A percentile compares a stretch with the other conserved stretches of the same genome.
phyloP scores from a whole-genome alignment of 306 rosid species.

The Cucurbita moschata region DNA sequence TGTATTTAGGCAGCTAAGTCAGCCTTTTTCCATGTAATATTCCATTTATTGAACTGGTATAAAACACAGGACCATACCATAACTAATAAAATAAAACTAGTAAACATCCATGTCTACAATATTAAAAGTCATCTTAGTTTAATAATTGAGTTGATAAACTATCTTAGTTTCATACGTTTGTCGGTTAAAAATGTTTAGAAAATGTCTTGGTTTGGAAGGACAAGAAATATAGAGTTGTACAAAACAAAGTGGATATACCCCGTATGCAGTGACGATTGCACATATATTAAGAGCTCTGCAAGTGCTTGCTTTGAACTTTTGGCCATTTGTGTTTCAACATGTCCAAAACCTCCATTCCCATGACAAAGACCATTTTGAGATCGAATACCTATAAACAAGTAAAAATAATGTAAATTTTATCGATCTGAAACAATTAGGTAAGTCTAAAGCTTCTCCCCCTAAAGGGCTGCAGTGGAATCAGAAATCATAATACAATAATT shows the following conservation, averaged over 20 bases:
- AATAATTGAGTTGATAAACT: neutral
- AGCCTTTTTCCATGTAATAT: neutral
- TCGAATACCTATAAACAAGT: slow-evolving; percentile 31
- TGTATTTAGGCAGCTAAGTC: neutral
- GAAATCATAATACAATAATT: neutral
- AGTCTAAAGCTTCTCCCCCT: neutral
- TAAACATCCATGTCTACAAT: neutral
- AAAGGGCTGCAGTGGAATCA: neutral
- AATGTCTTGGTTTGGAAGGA: neutral
- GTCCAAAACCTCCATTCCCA: slow-evolving; percentile 41
- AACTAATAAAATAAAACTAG: neutral
- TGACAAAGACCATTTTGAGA: slow-evolving; percentile 27
- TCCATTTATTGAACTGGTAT: neutral
- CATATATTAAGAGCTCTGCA: slow-evolving; percentile 42
- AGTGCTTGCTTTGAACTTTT: slow-evolving; percentile 51
- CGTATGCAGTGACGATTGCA: slow-evolving; percentile 34
- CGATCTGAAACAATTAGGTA: neutral
- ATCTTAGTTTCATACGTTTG: neutral
- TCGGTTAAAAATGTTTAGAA: neutral
- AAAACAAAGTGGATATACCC: slow-evolving; percentile 28
- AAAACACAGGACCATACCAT: neutral
- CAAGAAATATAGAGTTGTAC: neutral
- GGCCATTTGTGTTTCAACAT: slow-evolving; percentile 34
- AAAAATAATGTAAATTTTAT: neutral
- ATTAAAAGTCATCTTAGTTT: neutral